phyloP scores from a whole-genome alignment of 176 grass and related monocot genomes.

The Aegilops longissima region DNA sequence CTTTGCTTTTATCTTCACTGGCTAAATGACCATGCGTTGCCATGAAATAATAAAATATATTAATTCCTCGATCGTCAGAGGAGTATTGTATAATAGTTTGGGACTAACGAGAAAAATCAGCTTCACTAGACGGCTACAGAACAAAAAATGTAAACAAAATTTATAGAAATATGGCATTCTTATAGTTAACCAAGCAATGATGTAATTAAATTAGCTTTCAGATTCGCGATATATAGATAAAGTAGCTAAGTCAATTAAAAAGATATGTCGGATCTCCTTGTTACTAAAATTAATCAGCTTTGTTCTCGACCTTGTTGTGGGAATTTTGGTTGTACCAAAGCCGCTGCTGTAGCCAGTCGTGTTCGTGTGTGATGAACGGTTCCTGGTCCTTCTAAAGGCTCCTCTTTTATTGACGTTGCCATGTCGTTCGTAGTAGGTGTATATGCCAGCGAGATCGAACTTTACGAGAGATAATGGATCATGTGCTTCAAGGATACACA shows the following conservation, averaged over 20 bases:
- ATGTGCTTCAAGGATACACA: slow-evolving; percentile 8
- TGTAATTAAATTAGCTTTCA: no score
- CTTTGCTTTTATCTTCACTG: no score
- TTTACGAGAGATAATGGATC: slow-evolving; percentile 10
- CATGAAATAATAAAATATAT: no score
- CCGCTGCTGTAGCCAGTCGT: background rate
- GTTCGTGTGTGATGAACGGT: background rate
- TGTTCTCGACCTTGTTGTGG: background rate
- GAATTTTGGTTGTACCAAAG: background rate
- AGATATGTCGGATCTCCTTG: background rate
- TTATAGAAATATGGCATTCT: no score
- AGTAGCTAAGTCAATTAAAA: background rate
- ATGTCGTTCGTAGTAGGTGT: background rate
- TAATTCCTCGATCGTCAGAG: no score
- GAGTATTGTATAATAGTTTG: no score
- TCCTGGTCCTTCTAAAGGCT: background rate
- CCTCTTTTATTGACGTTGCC: background rate
- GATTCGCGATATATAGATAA: background rate
- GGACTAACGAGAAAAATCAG: no score
- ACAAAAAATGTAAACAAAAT: no score
- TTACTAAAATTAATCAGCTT: background rate
- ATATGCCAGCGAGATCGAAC: background rate
- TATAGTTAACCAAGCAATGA: no score
- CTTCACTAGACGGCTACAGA: no score
- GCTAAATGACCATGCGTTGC: no score